phyloP scores from a whole-genome alignment of 192 early-diverging fungal species.

The Chytriomyces confervae region DNA sequence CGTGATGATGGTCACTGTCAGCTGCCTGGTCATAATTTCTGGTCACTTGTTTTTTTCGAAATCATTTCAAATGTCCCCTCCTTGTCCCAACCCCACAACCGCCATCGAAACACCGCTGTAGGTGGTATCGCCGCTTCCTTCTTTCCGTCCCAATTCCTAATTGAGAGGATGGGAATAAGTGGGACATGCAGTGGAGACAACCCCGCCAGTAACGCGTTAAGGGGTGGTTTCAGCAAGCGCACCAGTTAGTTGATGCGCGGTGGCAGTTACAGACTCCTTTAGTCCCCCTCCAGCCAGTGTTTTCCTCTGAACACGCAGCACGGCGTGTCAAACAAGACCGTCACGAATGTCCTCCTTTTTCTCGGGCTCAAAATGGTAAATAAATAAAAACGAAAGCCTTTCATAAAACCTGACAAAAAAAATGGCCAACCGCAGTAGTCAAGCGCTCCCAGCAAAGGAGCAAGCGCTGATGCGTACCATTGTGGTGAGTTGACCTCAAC shows the following conservation, averaged over 20 bases:
- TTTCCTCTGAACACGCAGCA: background rate
- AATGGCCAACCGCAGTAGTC: conserved; percentile 6
- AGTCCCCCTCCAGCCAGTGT: too few relatives aligned
- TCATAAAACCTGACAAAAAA: conserved; percentile 11
- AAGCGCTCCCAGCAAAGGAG: conserved; percentile 71
- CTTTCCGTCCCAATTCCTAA: too few relatives aligned
- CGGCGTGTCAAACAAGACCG: background rate
- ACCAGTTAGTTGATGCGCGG: too few relatives aligned
- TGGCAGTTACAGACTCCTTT: too few relatives aligned
- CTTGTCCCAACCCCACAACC: too few relatives aligned
- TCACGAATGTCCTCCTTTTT: background rate
- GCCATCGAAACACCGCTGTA: too few relatives aligned
- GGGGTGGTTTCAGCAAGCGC: too few relatives aligned
- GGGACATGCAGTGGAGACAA: too few relatives aligned
- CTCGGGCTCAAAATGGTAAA: background rate
- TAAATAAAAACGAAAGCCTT: background rate
- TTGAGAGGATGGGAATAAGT: too few relatives aligned
- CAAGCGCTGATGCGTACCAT: conserved; percentile 72
- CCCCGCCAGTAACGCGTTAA: too few relatives aligned
- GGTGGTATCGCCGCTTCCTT: too few relatives aligned
- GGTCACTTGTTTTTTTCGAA: background rate
- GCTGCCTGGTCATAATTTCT: background rate
- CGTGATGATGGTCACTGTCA: conserved; percentile 62
- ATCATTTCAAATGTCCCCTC: background rate
- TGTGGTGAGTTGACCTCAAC: conserved; percentile 57